phyloP scores from a whole-genome alignment of 1,139 yeast genomes.

The Lodderomyces margitis region DNA sequence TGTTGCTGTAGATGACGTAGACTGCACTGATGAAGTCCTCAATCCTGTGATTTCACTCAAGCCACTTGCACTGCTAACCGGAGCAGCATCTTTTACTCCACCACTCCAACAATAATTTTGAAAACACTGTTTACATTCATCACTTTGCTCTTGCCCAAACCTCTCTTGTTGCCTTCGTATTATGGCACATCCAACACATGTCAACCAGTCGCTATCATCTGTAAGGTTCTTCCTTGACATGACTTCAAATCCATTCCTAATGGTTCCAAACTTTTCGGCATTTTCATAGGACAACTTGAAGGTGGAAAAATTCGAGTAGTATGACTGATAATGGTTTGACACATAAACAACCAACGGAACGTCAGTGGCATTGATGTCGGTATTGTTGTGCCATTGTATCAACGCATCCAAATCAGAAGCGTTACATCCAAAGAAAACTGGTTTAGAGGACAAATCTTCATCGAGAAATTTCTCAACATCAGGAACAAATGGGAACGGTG shows the following conservation, averaged over 20 bases:
- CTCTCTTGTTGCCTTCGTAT: constrained; percentile 45
- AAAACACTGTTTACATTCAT: constrained; percentile 41
- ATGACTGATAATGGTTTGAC: constrained; percentile 33
- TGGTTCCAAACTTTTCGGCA: constrained; percentile 30
- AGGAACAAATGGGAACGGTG: constrained; percentile 45
- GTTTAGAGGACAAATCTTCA: constrained; percentile 27
- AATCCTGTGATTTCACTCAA: constrained; percentile 9
- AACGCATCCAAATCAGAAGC: constrained; percentile 29
- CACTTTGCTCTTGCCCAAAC: constrained; percentile 34
- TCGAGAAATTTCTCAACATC: constrained; percentile 27
- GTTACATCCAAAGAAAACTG: constrained; percentile 45
- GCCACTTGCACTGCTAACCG: constrained; percentile 15
- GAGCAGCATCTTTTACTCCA: constrained; percentile 21
- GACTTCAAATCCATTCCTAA: constrained; percentile 41
- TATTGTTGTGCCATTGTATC: constrained; percentile 27
- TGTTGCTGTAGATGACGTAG: constrained; percentile 1
- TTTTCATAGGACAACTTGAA: constrained; percentile 39
- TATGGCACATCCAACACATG: constrained; percentile 48
- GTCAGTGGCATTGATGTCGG: constrained; percentile 29
- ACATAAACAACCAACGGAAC: constrained; percentile 41
- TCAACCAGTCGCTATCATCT: constrained; percentile 35
- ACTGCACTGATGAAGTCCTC: background rate
- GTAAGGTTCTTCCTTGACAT: constrained; percentile 35
- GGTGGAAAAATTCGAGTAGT: constrained; percentile 38
- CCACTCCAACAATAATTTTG: constrained; percentile 41